phyloP scores from a whole-genome alignment of 768 basidiomycete species.

The Suillus cothurnatus region DNA sequence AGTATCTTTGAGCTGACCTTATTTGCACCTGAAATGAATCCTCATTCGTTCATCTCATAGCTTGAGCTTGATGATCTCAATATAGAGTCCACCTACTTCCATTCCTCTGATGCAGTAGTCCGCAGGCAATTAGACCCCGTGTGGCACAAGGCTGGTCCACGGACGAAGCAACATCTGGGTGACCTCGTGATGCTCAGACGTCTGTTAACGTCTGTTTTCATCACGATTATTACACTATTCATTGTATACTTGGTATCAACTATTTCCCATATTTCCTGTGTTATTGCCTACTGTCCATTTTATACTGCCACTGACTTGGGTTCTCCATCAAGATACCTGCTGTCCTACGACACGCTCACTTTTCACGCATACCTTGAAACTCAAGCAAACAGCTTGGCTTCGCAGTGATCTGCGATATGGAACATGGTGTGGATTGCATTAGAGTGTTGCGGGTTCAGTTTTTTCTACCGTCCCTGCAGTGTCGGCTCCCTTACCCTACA shows the following conservation, averaged over 20 bases:
- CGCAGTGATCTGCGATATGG: too few relatives aligned
- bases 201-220: slow-evolving; percentile 65
- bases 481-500: too few relatives aligned
- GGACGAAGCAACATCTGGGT: slow-evolving; percentile 86
- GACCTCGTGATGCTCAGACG: slow-evolving; percentile 86
- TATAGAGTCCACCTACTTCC: slow-evolving; percentile 92
- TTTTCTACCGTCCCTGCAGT: too few relatives aligned
- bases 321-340: slow-evolving; percentile 61
- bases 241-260: background rate
- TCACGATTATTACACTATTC: background rate
- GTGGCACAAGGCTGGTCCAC: slow-evolving; percentile 95
- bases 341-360: slow-evolving; percentile 88
- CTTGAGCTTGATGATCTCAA: slow-evolving; percentile 92
- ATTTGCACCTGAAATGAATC: background rate
- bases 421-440: too few relatives aligned
- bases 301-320: slow-evolving; percentile 15
- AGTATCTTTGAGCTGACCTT: slow-evolving; percentile 8
- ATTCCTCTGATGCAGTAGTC: slow-evolving; percentile 87
- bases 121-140: slow-evolving; percentile 88
- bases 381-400: slow-evolving; percentile 14
- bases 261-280: background rate
- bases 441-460: too few relatives aligned
- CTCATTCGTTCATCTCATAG: slow-evolving; percentile 40
- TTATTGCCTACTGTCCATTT: background rate
- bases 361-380: slow-evolving; percentile 93